These are phyloP conservation scores for Elaphomyces granulatus DNA, from an alignment of 495 filamentous ascomycete genomes.

Conservation along the genomic window DNA sequence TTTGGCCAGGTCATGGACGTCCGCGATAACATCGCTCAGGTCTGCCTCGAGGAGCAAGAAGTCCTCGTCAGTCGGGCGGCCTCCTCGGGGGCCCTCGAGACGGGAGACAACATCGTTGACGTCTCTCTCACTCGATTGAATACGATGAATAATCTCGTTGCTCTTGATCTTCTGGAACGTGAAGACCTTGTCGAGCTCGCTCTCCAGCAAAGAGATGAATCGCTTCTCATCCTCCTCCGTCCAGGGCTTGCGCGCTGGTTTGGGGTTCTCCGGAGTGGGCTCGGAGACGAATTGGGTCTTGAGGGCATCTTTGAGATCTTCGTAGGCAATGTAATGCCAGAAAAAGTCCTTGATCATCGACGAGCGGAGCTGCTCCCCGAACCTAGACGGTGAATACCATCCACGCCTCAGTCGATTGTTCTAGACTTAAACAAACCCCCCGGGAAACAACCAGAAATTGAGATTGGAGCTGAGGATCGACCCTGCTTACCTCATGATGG, in stretches of 20 bases:
- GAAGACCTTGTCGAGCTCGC: slow-evolving; percentile 91
- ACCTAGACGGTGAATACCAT: slow-evolving; percentile 39
- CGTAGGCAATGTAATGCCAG: slow-evolving; percentile 96
- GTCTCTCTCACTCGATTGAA: slow-evolving; percentile 71
- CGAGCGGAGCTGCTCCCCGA: slow-evolving; percentile 87
- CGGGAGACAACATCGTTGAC: slow-evolving; percentile 73
- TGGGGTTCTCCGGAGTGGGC: slow-evolving; percentile 38
- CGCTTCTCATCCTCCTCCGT: slow-evolving; percentile 80
- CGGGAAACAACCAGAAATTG: no score
- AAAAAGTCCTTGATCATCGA: slow-evolving; percentile 91
- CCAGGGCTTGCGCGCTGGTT: slow-evolving; percentile 55
- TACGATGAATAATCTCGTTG: slow-evolving; percentile 81
- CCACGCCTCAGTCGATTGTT: background rate
- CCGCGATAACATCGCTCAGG: slow-evolving; percentile 93
- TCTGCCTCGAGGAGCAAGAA: slow-evolving; percentile 91
- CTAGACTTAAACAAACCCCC: background rate
- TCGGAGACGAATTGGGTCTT: slow-evolving; percentile 52
- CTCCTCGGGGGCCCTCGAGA: slow-evolving; percentile 33
- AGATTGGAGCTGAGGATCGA: no score
- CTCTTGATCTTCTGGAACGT: slow-evolving; percentile 93
- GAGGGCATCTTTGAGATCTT: slow-evolving; percentile 76
- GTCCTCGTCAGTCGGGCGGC: slow-evolving; percentile 62
- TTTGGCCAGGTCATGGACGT: slow-evolving; percentile 96
- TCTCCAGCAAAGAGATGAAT: slow-evolving; percentile 76
- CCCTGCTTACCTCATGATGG: slow-evolving; percentile 20